Percentiles rank a stretch among this genome's conserved stretches.
phyloP scores from a whole-genome alignment of 164 flowering plant species.

The Magnolia kwangsiensis region DNA sequence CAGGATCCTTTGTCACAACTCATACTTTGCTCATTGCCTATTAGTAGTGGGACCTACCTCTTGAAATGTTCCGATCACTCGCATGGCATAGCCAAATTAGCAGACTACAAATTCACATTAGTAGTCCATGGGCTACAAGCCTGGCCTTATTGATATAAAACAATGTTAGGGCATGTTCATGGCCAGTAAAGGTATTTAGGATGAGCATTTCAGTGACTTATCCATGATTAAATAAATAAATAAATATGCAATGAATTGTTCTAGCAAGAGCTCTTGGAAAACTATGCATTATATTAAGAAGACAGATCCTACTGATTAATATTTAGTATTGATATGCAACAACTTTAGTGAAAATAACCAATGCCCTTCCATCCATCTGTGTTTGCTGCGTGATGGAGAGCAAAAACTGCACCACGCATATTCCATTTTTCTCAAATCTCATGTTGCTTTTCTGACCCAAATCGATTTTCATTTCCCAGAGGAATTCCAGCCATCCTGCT shows the following conservation, averaged over 20 bases:
- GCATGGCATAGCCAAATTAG: background rate
- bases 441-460: too few species aligned
- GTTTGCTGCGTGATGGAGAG: background rate
- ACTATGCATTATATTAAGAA: background rate
- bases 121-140: background rate
- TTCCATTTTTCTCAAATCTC: too few species aligned
- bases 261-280: background rate
- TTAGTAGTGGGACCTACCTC: background rate
- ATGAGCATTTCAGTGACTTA: background rate
- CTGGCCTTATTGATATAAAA: too few species aligned
- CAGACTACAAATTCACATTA: background rate
- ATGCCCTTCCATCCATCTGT: background rate
- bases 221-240: background rate
- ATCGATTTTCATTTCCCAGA: too few species aligned
- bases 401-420: background rate
- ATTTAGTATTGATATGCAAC: background rate
- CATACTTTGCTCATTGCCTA: background rate
- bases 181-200: background rate
- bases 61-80: too few species aligned
- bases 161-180: too few species aligned
- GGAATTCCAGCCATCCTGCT: too few species aligned
- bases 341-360: background rate
- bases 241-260: background rate
- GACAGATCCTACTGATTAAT: background rate
- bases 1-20: background rate